These are phyloP conservation scores for Nothophaeocryptopus gaeumannii DNA, from an alignment of 2,329 filamentous ascomycete genomes.

Conservation along the genomic window DNA sequence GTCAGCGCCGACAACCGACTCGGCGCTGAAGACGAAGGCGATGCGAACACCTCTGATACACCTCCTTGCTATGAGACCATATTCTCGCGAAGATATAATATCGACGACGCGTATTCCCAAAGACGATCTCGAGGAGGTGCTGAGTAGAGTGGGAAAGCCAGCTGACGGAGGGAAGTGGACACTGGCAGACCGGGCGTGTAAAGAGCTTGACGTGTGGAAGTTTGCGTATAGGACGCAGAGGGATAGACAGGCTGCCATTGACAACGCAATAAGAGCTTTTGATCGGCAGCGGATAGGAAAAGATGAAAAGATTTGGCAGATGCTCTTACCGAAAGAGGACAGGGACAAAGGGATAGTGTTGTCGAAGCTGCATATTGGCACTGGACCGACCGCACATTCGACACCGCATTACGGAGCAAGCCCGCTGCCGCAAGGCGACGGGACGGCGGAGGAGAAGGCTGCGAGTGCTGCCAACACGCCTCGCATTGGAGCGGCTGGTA, in stretches of 20 bases:
- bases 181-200: conserved; percentile 58
- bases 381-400: conserved; percentile 20
- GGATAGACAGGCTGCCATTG: conserved; percentile 59
- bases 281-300: conserved; percentile 60
- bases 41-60: conserved; percentile 47
- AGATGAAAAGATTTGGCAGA: conserved; percentile 62
- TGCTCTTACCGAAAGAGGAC: conserved; percentile 58
- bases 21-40: conserved; percentile 38
- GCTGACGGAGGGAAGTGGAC: conserved; percentile 52
- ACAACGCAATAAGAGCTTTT: conserved; percentile 61
- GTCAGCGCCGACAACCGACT: conserved; percentile 39
- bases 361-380: conserved; percentile 56
- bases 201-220: conserved; percentile 60
- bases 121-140: conserved; percentile 48
- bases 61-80: conserved; percentile 54
- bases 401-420: conserved; percentile 32
- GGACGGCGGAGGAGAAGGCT: conserved; percentile 19
- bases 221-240: conserved; percentile 57
- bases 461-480: conserved; percentile 30
- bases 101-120: conserved; percentile 48
- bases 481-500: conserved; percentile 24
- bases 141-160: conserved; percentile 53
- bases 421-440: conserved; percentile 27
- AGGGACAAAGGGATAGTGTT: conserved; percentile 61
- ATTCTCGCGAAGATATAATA: conserved; percentile 48